Conservation (phyloP, 495 filamentous ascomycete species). For the Aspergillus sparsus region DNA sequence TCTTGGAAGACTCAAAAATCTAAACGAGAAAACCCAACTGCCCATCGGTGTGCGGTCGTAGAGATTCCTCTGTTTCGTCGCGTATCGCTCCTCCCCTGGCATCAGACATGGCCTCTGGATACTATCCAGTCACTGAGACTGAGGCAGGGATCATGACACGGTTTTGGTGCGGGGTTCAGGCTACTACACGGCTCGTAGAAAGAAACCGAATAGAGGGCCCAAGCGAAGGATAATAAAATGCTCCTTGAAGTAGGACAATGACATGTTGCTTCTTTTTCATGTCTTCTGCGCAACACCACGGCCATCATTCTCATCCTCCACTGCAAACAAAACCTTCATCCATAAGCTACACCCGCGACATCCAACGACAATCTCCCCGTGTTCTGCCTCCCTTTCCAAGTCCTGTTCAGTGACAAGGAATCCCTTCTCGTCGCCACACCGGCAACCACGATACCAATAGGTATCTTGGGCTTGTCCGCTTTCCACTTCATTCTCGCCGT, state of each 20-base stretch:
- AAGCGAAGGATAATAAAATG: neutral
- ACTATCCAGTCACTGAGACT: too few relatives aligned
- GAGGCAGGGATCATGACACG: too few relatives aligned
- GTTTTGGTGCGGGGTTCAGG: too few relatives aligned
- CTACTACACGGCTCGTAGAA: too few relatives aligned
- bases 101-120: too few relatives aligned
- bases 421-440: conserved; percentile 76
- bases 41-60: too few relatives aligned
- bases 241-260: neutral
- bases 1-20: too few relatives aligned
- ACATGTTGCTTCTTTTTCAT: conserved; percentile 1
- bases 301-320: conserved; percentile 36
- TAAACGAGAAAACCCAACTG: too few relatives aligned
- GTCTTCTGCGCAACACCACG: neutral
- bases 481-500: conserved; percentile 25
- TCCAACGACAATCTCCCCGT: conserved; percentile 72
- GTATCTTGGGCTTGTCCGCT: neutral
- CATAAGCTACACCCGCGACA: conserved; percentile 83
- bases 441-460: conserved; percentile 69
- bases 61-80: too few relatives aligned
- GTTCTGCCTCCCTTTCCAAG: conserved; percentile 62
- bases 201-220: too few relatives aligned
- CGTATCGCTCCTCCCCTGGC: too few relatives aligned
- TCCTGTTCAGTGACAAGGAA: conserved; percentile 70
- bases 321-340: conserved; percentile 71